Conservation (phyloP, 2,329 filamentous ascomycete species). For the Trichoderma koningiopsis region DNA sequence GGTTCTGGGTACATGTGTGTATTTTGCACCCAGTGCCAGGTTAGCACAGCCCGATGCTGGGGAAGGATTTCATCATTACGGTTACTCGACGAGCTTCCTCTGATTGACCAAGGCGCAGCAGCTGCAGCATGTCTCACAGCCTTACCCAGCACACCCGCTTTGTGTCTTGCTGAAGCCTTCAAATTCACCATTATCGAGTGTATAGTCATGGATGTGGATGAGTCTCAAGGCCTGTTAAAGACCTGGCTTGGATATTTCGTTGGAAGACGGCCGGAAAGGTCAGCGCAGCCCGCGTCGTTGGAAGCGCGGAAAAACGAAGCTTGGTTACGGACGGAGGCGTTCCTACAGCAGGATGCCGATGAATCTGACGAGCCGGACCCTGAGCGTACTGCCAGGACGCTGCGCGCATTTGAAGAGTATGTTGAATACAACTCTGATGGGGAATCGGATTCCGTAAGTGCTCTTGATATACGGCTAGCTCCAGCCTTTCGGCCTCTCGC, state of each 20-base stretch:
- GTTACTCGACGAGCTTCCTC: neutral
- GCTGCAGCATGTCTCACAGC: neutral
- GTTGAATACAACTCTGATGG: neutral
- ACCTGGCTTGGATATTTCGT: neutral
- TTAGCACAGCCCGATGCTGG: neutral
- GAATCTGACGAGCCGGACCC: constrained; percentile 5
- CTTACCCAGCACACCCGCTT: neutral
- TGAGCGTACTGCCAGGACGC: neutral
- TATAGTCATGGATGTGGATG: constrained; percentile 6
- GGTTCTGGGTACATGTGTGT: neutral
- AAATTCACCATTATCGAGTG: neutral
- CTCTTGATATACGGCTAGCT: neutral
- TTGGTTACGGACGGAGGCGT: constrained; percentile 7
- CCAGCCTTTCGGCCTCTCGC: neutral
- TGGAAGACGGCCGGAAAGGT: constrained; percentile 4
- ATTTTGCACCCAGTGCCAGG: neutral
- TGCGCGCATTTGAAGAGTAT: constrained; percentile 8
- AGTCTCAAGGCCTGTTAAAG: neutral
- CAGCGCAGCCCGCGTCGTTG: neutral
- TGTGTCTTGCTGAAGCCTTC: neutral
- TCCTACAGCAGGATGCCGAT: neutral
- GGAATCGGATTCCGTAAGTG: neutral
- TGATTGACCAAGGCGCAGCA: neutral
- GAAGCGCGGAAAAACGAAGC: neutral
- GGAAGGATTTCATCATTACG: neutral